phyloP scores from a whole-genome alignment of 495 filamentous ascomycete species.

The Tuber melanosporum region DNA sequence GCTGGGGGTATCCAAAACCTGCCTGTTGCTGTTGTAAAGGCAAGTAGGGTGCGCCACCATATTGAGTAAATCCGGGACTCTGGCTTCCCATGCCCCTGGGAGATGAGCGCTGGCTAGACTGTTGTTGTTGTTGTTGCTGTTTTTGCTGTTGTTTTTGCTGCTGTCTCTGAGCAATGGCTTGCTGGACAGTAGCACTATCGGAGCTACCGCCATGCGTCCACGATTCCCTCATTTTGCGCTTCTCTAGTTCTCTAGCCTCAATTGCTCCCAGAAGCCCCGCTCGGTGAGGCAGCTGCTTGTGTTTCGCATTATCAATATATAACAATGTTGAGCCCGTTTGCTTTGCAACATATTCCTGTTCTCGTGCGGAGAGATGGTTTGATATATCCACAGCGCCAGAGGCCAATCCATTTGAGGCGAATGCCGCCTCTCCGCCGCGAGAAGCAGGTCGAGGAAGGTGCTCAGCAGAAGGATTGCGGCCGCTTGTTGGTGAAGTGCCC shows the following conservation, averaged over 20 bases:
- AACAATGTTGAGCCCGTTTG: constrained; percentile 77
- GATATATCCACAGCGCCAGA: constrained; percentile 49
- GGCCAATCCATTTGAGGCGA: constrained; percentile 37
- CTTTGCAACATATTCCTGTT: constrained; percentile 88
- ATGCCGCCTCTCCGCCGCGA: constrained; percentile 44
- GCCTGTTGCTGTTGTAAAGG: constrained; percentile 38
- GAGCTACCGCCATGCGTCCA: constrained; percentile 31
- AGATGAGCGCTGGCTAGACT: constrained; percentile 44
- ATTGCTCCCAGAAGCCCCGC: constrained; percentile 69
- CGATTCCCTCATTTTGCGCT: constrained; percentile 60
- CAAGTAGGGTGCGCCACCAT: constrained; percentile 33
- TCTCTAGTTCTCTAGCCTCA: constrained; percentile 67
- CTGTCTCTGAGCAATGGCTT: constrained; percentile 70
- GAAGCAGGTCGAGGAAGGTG: constrained; percentile 50
- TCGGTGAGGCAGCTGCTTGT: constrained; percentile 49
- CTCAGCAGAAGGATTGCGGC: constrained; percentile 37
- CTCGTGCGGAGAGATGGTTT: constrained; percentile 76
- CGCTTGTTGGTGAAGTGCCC: constrained; percentile 42
- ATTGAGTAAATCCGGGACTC: constrained; percentile 16
- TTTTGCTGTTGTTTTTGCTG: constrained; percentile 50
- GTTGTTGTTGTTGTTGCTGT: constrained; percentile 46
- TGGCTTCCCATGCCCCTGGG: constrained; percentile 4
- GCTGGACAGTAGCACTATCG: constrained; percentile 58
- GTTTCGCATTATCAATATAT: constrained; percentile 54
- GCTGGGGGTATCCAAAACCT: constrained; percentile 42